Base-by-base conservation (phyloP, 75 land plant species). In the Ceratopteris richardii region DNA sequence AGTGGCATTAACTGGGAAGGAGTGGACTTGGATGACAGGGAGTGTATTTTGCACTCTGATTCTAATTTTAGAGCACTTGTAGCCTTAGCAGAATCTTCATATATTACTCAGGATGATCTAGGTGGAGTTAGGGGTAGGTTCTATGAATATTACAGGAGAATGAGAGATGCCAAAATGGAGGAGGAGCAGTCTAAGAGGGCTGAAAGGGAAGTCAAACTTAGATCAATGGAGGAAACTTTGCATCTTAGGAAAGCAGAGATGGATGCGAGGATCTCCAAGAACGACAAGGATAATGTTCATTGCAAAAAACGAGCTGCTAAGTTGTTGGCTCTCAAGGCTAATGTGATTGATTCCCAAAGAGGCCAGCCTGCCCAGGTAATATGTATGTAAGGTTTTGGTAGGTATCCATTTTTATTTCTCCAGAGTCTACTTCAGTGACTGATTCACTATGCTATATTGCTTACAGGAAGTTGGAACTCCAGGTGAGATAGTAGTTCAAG, bases 151-250 rank as follows among this genome's bases (percentile, higher is more conserved):
- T 90, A 90, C 57, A 78, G 79, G 71, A 80, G 78, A 57, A 85
- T 85, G 72, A 70, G 98, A 56, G 85, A 88, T 69, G 95, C 82
- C 14, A 93, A 93, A 60, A 75, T 93, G 44, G 71, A 72, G 53
- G 88, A 88, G 48, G 98, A 93, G 51, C 80, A 82, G 72, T 71
- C 77, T 1, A 93, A 79, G 31, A 56, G 81, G 44, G 80, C 72
- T 19, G 84, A 88, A 63, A 88, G 81, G 70, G 98, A 93, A 64
- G 90, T 90, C 16, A 82, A 73, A 61, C 57, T 93, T 70, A 93
- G 77, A 63, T 71, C 87, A 33, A 76, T 88, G 98, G 82, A 80
- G 54, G 95, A 93, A 65, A 77, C 70, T 29, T 70, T 93, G 55
- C 87, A 93, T 24, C 56, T 61, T 9, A 80, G 90, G 33, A 79